phyloP scores from a whole-genome alignment of 2,329 filamentous ascomycete genomes.

The Cordyceps tenuipes region DNA sequence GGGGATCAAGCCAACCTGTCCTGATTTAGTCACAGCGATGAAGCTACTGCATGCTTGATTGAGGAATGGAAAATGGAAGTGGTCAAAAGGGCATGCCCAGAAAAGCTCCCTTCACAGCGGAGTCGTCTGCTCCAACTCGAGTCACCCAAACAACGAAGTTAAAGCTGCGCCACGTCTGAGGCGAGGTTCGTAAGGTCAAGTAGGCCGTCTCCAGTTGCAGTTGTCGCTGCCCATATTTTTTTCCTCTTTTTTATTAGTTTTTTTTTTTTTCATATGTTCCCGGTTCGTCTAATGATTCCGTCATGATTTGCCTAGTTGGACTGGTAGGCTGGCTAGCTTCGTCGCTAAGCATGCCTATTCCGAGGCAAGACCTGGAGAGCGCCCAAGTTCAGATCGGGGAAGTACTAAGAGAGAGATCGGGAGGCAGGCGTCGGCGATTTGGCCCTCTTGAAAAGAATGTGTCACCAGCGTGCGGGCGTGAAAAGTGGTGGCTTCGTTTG shows the following conservation, averaged over 20 bases:
- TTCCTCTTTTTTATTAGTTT: too few species aligned
- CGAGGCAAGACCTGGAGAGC: neutral
- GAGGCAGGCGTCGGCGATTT: too few species aligned
- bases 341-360: neutral
- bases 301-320: neutral
- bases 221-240: neutral
- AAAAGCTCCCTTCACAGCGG: neutral
- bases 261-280: neutral
- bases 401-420: neutral
- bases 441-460: too few species aligned
- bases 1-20: too few species aligned
- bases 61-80: neutral
- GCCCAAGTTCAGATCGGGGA: neutral
- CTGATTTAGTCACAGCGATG: too few species aligned
- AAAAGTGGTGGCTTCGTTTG: neutral
- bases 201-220: neutral
- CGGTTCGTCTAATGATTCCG: neutral
- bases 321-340: neutral
- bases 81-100: too few species aligned
- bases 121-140: neutral
- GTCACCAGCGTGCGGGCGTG: too few species aligned
- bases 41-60: too few species aligned
- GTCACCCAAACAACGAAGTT: neutral
- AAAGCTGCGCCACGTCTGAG: constrained; percentile 5
- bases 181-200: neutral